Evolutionary conservation across 1,284 basidiomycete genomes (phyloP).

Genomic region (Fomitiporia mediterranea): DNA sequence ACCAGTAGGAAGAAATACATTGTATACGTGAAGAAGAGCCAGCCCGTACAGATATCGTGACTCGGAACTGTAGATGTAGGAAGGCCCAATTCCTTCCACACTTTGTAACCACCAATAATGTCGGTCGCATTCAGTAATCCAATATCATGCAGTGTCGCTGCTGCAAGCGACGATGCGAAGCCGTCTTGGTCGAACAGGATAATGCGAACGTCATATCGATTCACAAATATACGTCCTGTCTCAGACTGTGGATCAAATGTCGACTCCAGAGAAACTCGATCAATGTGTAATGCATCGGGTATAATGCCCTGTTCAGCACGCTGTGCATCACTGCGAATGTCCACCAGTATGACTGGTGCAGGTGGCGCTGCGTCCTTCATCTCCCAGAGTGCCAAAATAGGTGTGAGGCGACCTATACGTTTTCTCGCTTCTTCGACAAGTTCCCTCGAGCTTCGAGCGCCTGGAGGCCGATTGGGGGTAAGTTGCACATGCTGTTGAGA

Average conservation of each 20-base stretch:
- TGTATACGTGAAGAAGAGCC: too few relatives aligned
- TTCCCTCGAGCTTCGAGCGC: slow-evolving; percentile 51
- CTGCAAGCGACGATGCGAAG: slow-evolving; percentile 64
- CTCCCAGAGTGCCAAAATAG: slow-evolving; percentile 55
- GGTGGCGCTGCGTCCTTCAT: slow-evolving; percentile 46
- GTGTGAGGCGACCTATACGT: slow-evolving; percentile 56
- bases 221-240: slow-evolving; percentile 53
- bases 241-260: slow-evolving; percentile 62
- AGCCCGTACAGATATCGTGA: too few relatives aligned
- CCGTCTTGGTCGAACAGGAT: slow-evolving; percentile 72
- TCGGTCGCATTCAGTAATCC: slow-evolving; percentile 71
- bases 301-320: slow-evolving; percentile 52
- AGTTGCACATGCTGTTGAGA: slow-evolving; percentile 46
- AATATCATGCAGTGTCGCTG: slow-evolving; percentile 57
- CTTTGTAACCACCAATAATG: slow-evolving; percentile 64
- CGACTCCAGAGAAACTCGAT: slow-evolving; percentile 72
- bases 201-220: slow-evolving; percentile 64
- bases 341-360: slow-evolving; percentile 66
- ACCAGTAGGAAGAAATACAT: background rate
- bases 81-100: slow-evolving; percentile 62
- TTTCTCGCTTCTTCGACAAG: slow-evolving; percentile 54
- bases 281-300: slow-evolving; percentile 58
- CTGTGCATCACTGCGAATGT: slow-evolving; percentile 61
- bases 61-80: too few relatives aligned
- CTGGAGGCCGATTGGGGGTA: slow-evolving; percentile 54